A percentile compares a stretch with the other conserved stretches of the same genome.
Conservation (phyloP, 2,329 filamentous ascomycete genomes). For the Monosporascus sp. region DNA sequence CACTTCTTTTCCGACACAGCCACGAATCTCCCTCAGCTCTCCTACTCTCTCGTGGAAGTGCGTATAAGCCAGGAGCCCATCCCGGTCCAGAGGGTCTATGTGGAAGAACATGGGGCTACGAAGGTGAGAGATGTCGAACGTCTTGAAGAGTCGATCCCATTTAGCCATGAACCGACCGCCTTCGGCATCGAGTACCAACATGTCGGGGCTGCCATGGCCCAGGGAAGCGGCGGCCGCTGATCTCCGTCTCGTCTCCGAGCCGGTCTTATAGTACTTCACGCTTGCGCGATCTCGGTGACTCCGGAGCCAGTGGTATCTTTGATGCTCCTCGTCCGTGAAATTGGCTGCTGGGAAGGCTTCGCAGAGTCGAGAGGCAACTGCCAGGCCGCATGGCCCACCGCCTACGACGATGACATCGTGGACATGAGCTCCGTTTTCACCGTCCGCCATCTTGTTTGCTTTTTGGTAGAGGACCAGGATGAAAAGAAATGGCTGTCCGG, state of each 20-base stretch:
- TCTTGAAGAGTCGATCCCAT: conserved; percentile 66
- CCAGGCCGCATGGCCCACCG: conserved; percentile 69
- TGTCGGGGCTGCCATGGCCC: conserved; percentile 24
- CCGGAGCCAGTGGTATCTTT: conserved; percentile 72
- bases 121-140: conserved; percentile 65
- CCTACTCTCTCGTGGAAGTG: conserved; percentile 53
- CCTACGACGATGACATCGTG: conserved; percentile 70
- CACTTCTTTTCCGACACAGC: conserved; percentile 72
- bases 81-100: conserved; percentile 68
- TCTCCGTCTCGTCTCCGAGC: conserved; percentile 26
- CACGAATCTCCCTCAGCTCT: conserved; percentile 65
- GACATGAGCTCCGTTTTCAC: conserved; percentile 26
- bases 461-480: not conserved
- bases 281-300: conserved; percentile 57
- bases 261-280: conserved; percentile 47
- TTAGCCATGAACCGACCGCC: conserved; percentile 61
- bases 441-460: conserved; percentile 6
- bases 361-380: conserved; percentile 64
- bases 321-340: conserved; percentile 79
- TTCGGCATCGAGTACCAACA: conserved; percentile 63
- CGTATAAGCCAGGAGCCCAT: conserved; percentile 66
- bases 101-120: conserved; percentile 82
- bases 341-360: conserved; percentile 72
- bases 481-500: not conserved
- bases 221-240: conserved; percentile 19